A percentile compares a stretch with the other conserved stretches of the same genome.
Conservation (phyloP, 257 asterid species). For the Solanum virginianum region DNA sequence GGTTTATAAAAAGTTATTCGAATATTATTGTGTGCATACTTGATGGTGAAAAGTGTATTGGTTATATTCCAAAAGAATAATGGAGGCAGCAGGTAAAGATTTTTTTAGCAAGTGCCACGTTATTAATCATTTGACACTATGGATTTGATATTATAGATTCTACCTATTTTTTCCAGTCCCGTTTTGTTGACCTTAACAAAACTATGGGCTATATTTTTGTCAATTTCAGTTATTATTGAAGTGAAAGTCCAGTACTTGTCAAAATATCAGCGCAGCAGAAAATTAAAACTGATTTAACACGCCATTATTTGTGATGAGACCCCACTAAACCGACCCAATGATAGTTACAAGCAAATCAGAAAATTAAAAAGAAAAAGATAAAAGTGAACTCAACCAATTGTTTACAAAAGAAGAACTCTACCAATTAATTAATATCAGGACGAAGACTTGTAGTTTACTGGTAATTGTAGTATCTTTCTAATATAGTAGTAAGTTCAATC, state of each 20-base stretch:
- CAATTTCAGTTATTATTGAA: neutral
- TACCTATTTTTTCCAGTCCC: neutral
- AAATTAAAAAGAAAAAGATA: neutral
- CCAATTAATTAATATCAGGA: too few species aligned
- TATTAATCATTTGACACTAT: neutral
- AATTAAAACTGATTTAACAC: neutral
- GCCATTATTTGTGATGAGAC: neutral
- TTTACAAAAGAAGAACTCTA: too few species aligned
- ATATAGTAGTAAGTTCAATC: too few species aligned
- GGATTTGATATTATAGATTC: neutral
- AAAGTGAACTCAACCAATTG: neutral
- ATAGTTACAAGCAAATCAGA: neutral
- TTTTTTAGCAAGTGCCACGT: neutral
- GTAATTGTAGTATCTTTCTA: too few species aligned
- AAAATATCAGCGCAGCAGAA: neutral
- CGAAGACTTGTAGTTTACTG: too few species aligned
- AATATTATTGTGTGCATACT: neutral
- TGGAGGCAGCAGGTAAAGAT: neutral
- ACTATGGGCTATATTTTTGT: neutral
- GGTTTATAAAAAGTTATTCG: neutral
- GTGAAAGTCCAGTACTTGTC: neutral
- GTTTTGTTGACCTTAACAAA: neutral
- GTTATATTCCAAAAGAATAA: neutral
- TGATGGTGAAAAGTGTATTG: neutral
- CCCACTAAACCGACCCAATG: neutral